Conservation (phyloP, 495 filamentous ascomycete species). For the Trichoderma reesei region DNA sequence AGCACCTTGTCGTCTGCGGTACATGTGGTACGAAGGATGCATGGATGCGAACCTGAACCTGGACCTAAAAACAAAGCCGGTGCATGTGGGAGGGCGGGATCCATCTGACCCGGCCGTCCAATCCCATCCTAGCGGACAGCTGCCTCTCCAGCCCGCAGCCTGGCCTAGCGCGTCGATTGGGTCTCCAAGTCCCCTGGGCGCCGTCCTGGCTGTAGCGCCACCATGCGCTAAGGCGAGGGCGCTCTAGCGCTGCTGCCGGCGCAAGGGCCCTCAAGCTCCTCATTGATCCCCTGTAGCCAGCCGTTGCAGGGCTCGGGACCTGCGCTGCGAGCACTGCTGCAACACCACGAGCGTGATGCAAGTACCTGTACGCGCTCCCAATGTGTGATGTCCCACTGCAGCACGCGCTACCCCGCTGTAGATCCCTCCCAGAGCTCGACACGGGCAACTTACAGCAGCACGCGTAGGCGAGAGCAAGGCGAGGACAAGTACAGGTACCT, state of each 20-base stretch:
- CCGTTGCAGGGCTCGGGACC: not conserved
- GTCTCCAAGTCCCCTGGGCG: not conserved
- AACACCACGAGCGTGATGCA: not conserved
- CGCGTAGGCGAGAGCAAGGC: not conserved
- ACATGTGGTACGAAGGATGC: too few relatives aligned
- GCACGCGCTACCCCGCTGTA: not conserved
- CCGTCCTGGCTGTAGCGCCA: slow-evolving; percentile 1
- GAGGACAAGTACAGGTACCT: not conserved
- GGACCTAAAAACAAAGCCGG: too few relatives aligned
- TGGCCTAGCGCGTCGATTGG: slow-evolving; percentile 4
- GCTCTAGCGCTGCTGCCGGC: not conserved
- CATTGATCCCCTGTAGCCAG: not conserved
- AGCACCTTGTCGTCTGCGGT: too few relatives aligned
- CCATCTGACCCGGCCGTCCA: too few relatives aligned
- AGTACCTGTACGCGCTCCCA: too few relatives aligned
- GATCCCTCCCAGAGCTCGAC: not conserved
- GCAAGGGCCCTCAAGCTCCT: not conserved
- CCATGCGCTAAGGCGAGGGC: not conserved
- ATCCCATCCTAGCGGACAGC: not conserved
- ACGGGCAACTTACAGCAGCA: not conserved
- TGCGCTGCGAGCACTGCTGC: not conserved
- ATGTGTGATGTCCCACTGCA: not conserved
- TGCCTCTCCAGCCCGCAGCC: not conserved
- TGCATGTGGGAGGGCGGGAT: too few relatives aligned
- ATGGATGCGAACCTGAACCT: too few relatives aligned